Evolutionary conservation across 306 rosid species (phyloP), one percentile per base, ranked within the genome.

Genomic region (Albizia julibrissin): DNA sequence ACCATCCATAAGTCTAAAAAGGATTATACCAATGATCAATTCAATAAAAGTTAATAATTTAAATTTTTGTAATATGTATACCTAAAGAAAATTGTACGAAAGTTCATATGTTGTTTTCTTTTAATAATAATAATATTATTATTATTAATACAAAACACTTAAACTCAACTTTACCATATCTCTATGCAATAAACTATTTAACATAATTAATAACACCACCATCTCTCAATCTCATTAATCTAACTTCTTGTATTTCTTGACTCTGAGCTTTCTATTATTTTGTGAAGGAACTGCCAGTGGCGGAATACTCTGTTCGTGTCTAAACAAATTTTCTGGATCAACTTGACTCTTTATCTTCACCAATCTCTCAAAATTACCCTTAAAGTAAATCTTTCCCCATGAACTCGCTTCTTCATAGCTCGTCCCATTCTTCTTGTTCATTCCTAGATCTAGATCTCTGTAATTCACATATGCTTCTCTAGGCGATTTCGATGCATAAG

Each of bases 281-380:
- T 61, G 3, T 68, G 75, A 3, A 22, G 46, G 82, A 31, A 74
- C 8, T 3, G 84, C 84, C 49, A 84, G 81, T 19, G 87, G 87
- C 27, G 91, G 91, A 6, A 88, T 85, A 33, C 89, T 88, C 73
- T 88, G 91, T 66, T 88, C 89, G 81, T 88, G 89, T 78, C 91
- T 85, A 69, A 88, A 88, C 52, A 88, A 83, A 37, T 88, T 88
- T 61, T 78, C 62, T 73, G 91, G 91, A 81, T 88, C 91, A 42
- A 88, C 87, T 67, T 69, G 69, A 26, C 86, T 74, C 84, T 88
- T 88, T 1, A 88, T 86, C 85, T 69, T 52, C 4, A 85, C 91
- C 86, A 88, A 75, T 74, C 81, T 88, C 10, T 80, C 72, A 13
- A 83, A 88, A 74, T 88, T 88, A 24, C 31, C 69, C 82, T 88